Percentiles rank a stretch among this genome's conserved stretches.
Evolutionary conservation across 345 rosid genomes (phyloP).

Genomic region (Lagerstroemia speciosa): DNA sequence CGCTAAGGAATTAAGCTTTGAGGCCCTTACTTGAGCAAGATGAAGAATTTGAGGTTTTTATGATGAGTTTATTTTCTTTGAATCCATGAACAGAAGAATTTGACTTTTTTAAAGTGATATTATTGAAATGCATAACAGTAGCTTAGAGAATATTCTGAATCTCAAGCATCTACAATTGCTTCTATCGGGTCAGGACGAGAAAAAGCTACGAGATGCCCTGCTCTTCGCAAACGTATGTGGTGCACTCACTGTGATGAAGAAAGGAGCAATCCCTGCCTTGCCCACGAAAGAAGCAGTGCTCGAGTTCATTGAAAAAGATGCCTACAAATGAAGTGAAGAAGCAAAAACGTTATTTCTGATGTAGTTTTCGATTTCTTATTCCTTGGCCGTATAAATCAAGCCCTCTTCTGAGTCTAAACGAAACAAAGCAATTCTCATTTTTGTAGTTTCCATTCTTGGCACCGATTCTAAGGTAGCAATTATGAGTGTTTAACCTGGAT

Average conservation of each 20-base stretch:
- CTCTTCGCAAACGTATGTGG: conserved; percentile 81
- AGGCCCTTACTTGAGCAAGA: too few species aligned
- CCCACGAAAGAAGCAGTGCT: conserved; percentile 68
- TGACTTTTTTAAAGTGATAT: too few species aligned
- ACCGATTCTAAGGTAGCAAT: too few species aligned
- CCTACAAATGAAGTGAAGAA: not conserved
- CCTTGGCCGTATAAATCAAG: not conserved
- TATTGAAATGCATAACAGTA: too few species aligned
- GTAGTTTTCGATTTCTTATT: too few species aligned
- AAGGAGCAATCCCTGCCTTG: conserved; percentile 92
- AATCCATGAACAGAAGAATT: too few species aligned
- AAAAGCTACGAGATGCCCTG: conserved; percentile 63
- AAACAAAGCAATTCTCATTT: not conserved
- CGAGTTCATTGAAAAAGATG: conserved; percentile 24
- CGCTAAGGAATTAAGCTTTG: too few species aligned
- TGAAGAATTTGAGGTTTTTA: too few species aligned
- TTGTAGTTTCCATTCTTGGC: not conserved
- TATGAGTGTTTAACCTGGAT: too few species aligned
- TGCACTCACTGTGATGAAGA: conserved; percentile 71
- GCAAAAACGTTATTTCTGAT: not conserved
- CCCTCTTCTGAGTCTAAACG: not conserved
- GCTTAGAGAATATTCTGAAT: too few species aligned
- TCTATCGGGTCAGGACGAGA: conserved; percentile 52
- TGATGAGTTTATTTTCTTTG: too few species aligned
- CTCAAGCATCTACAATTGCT: too few species aligned